phyloP scores from a whole-genome alignment of 495 filamentous ascomycete species.

The Cryomyces minteri region DNA sequence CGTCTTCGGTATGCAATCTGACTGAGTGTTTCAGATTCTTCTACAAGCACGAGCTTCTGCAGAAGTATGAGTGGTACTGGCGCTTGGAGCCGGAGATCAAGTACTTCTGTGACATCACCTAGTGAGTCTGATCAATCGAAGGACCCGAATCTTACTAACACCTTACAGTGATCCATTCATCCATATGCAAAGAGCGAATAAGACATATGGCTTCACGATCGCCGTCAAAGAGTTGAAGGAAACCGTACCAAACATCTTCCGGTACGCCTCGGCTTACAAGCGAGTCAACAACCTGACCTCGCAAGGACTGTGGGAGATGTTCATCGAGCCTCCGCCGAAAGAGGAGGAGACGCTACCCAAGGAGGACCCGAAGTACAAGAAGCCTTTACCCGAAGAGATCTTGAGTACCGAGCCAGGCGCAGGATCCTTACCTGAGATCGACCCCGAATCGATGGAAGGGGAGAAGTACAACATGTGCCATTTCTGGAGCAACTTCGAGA shows the following conservation, averaged over 20 bases:
- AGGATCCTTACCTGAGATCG: slow-evolving; percentile 56
- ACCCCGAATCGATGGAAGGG: slow-evolving; percentile 88
- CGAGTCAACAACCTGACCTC: slow-evolving; percentile 79
- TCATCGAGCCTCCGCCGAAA: slow-evolving; percentile 55
- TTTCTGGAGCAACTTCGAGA: slow-evolving; percentile 99
- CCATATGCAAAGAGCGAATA: slow-evolving; percentile 79
- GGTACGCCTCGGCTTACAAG: slow-evolving; percentile 98
- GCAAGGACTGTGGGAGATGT: slow-evolving; percentile 98
- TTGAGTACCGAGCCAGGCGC: slow-evolving; percentile 56
- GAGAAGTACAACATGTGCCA: slow-evolving; percentile 99
- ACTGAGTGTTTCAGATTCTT: slow-evolving; percentile 46
- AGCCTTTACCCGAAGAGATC: slow-evolving; percentile 69
- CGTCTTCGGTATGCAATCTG: not conserved
- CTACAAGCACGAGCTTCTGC: slow-evolving; percentile 89
- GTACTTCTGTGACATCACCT: slow-evolving; percentile 99
- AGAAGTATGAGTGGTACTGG: slow-evolving; percentile 99
- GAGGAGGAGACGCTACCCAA: slow-evolving; percentile 27
- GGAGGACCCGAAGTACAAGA: slow-evolving; percentile 47
- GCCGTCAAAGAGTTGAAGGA: slow-evolving; percentile 97
- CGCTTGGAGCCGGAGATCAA: slow-evolving; percentile 98
- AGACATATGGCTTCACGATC: slow-evolving; percentile 98
- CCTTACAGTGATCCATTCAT: slow-evolving; percentile 72
- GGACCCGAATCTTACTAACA: slow-evolving; percentile 11
- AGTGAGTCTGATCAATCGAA: slow-evolving; percentile 39
- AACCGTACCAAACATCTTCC: slow-evolving; percentile 97